Conservation (phyloP, 1,284 basidiomycete genomes). For the Schizopora paradoxa region DNA sequence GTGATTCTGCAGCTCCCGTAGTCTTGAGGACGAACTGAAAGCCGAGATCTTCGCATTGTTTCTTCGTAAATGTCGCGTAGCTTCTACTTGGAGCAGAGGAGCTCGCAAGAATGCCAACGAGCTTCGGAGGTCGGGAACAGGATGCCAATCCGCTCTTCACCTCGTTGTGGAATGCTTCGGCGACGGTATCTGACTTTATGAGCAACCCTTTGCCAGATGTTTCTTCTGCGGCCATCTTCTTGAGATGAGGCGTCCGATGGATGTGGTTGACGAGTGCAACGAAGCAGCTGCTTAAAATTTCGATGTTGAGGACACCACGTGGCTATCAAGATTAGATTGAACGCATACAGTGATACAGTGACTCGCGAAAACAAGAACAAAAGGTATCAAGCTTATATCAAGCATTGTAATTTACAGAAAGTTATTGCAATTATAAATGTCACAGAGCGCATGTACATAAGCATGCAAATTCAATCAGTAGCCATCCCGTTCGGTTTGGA, state of each 20-base stretch:
- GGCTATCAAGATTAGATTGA: too few species aligned
- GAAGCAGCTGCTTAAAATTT: neutral
- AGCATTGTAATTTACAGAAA: too few species aligned
- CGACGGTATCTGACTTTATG: constrained; percentile 69
- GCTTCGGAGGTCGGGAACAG: constrained; percentile 52
- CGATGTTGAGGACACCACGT: neutral
- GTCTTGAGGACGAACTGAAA: constrained; percentile 79
- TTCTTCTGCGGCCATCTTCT: constrained; percentile 20
- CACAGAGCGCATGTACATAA: too few species aligned
- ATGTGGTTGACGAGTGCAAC: neutral
- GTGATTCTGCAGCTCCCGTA: constrained; percentile 60
- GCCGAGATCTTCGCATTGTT: constrained; percentile 85
- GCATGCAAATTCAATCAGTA: too few species aligned
- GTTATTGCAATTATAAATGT: neutral
- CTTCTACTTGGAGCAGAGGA: constrained; percentile 81
- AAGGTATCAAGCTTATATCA: too few species aligned
- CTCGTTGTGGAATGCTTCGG: constrained; percentile 63
- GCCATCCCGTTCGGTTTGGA: too few species aligned
- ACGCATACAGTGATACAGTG: too few species aligned
- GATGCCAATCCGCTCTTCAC: constrained; percentile 46
- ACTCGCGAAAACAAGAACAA: too few species aligned
- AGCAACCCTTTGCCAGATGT: constrained; percentile 60
- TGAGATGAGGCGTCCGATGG: neutral
- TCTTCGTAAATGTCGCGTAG: constrained; percentile 92
- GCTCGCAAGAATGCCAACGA: constrained; percentile 92